Percentiles rank a stretch among this genome's conserved stretches.
Conservation (phyloP, 495 filamentous ascomycete genomes). For the Penicillium diatomitis region DNA sequence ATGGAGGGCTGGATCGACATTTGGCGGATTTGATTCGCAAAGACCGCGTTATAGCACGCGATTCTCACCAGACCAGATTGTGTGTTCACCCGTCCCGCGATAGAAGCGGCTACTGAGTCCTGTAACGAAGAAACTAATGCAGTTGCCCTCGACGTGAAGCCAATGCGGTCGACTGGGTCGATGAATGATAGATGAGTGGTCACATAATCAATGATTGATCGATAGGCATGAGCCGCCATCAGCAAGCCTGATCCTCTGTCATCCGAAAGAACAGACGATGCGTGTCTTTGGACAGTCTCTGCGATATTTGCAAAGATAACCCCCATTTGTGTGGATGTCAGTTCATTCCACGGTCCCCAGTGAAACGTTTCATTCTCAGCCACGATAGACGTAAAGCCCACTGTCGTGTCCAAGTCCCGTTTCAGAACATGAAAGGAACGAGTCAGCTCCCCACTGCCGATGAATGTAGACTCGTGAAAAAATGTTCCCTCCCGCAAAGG, state of each 20-base stretch:
- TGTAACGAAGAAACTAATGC: slow-evolving; percentile 20
- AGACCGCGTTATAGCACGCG: slow-evolving; percentile 25
- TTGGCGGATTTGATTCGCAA: slow-evolving; percentile 35
- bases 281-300: slow-evolving; percentile 14
- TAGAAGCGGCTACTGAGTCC: slow-evolving; percentile 18
- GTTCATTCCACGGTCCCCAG: slow-evolving; percentile 66
- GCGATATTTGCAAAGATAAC: slow-evolving; percentile 45
- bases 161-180: slow-evolving; percentile 39
- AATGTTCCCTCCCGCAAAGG: slow-evolving; percentile 59
- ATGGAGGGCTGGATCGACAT: slow-evolving; percentile 32
- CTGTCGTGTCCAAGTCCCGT: slow-evolving; percentile 24
- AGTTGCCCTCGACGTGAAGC: slow-evolving; percentile 27
- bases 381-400: slow-evolving; percentile 24
- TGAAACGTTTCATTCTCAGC: slow-evolving; percentile 42
- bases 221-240: slow-evolving; percentile 13
- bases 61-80: slow-evolving; percentile 15
- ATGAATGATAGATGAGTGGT: slow-evolving; percentile 42
- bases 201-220: slow-evolving; percentile 38
- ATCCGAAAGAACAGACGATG: background rate
- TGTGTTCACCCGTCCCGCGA: slow-evolving; percentile 9
- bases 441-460: slow-evolving; percentile 61
- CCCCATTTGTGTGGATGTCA: slow-evolving; percentile 58
- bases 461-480: slow-evolving; percentile 67
- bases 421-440: slow-evolving; percentile 34
- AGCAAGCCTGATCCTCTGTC: background rate